A percentile compares a stretch with the other conserved stretches of the same genome.
Evolutionary conservation across 371 early-diverging fungal genomes (phyloP).

Genomic region (Syncephalastrum sp.): DNA sequence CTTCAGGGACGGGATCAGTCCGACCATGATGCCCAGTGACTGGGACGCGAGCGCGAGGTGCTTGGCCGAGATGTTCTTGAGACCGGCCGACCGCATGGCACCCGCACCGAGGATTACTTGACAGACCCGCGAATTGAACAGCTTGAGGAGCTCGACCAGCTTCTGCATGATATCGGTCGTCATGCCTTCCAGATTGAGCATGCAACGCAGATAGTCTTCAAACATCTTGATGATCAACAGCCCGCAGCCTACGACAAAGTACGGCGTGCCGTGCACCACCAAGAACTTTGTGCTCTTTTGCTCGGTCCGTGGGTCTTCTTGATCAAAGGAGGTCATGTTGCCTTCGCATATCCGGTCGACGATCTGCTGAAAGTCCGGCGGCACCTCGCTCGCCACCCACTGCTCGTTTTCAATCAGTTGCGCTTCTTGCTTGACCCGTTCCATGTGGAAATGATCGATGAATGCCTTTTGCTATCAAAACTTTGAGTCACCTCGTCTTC

Average conservation of each 20-base stretch:
- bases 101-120: conserved; percentile 96
- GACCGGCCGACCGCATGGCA: conserved; percentile 91
- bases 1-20: conserved; percentile 80
- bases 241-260: conserved; percentile 83
- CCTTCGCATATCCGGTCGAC: conserved; percentile 70
- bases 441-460: conserved; percentile 87
- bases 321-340: conserved; percentile 19
- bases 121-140: conserved; percentile 89
- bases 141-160: conserved; percentile 77
- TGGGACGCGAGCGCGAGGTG: conserved; percentile 93
- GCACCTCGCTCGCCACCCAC: conserved; percentile 91
- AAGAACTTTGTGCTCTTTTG: conserved; percentile 44
- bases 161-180: conserved; percentile 84
- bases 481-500: not conserved
- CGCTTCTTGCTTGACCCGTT: conserved; percentile 81
- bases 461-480: conserved; percentile 75
- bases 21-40: conserved; percentile 81
- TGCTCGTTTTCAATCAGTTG: conserved; percentile 93
- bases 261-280: conserved; percentile 61
- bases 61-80: conserved; percentile 93
- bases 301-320: conserved; percentile 4
- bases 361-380: conserved; percentile 87
- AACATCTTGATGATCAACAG: conserved; percentile 84
- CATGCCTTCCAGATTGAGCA: conserved; percentile 72
- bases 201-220: conserved; percentile 84